Percentiles rank a stretch among this genome's conserved stretches.
phyloP scores from a whole-genome alignment of 331 rosid genomes.

The Phaseolus coccineus region DNA sequence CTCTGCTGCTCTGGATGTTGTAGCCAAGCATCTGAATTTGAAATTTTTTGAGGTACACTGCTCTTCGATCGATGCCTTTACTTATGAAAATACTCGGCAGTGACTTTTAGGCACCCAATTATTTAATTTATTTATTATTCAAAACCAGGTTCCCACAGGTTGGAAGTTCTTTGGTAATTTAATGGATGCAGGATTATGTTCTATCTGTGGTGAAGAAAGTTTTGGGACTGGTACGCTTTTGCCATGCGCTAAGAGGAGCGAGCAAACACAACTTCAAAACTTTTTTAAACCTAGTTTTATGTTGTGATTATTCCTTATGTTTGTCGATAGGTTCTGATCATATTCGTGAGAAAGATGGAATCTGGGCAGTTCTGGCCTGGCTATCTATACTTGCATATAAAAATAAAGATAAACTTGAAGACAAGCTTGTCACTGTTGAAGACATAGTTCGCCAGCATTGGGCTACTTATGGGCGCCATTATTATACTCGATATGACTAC shows the following conservation, averaged over 20 bases:
- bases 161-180: constrained; percentile 98
- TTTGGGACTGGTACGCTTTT: constrained; percentile 90
- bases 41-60: constrained; percentile 91
- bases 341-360: constrained; percentile 98
- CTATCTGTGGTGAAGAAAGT: constrained; percentile 98
- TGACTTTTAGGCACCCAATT: constrained; percentile 2
- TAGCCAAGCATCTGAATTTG: constrained; percentile 88
- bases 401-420: constrained; percentile 80
- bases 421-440: constrained; percentile 90
- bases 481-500: constrained; percentile 93
- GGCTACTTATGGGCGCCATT: constrained; percentile 95
- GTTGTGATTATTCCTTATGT: constrained; percentile 43
- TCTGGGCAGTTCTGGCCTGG: constrained; percentile 99
- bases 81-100: constrained; percentile 25
- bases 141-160: constrained; percentile 92
- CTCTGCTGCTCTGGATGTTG: constrained; percentile 99
- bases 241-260: constrained; percentile 36
- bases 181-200: constrained; percentile 97
- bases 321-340: constrained; percentile 87
- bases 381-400: constrained; percentile 82
- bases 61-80: constrained; percentile 36
- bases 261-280: constrained; percentile 11
- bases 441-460: constrained; percentile 97
- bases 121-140: constrained; percentile 33
- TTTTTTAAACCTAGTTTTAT: constrained; percentile 22